Evolutionary conservation across 306 rosid species (phyloP), one percentile per base, ranked within the genome.

Genomic region (cucumber (Cucumis sativus)): DNA sequence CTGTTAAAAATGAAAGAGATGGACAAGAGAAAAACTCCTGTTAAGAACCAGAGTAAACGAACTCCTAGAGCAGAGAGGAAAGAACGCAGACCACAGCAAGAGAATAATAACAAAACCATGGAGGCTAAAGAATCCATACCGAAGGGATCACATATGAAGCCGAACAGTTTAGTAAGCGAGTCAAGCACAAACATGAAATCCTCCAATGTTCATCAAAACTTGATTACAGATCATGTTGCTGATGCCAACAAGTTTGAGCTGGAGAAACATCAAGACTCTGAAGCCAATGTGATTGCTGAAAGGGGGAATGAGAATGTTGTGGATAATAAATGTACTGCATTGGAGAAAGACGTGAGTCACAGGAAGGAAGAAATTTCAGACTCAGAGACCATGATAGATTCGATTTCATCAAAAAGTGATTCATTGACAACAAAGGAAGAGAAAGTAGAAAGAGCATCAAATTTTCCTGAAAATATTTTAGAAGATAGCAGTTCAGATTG

Each of bases 391-490:
- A 79, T 57, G 64, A 86, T 86, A 82, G 96, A 92, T 82, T 92
- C 93, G 0, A 84, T 82, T 57, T 92, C 96, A n/a, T 92, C 99
- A 54, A 93, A 83, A 69, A 89, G 85, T 79, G 96, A 90, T 79
- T 87, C 88, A 33, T 20, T 80, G 78, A 78, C 82, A 57, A 81
- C 80, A 41, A 95, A 83, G 77, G 92, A 89, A 82, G 98, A 87
- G 81, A 88, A 79, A 78, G 80, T 78, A 20, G 98, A 90, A 80
- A 86, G 69, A 45, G 79, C 74, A 77, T 81, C 88, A 14, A 86
- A 77, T 37, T 89, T 82, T 77, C 68, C 90, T 10, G 87, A 80
- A 65, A 79, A 66, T 60, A 79, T 79, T 74, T 80, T 77, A 28
- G 81, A 79, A 63, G 84, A 65, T 61, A 80, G 79, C 75, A 79